A percentile compares a stretch with the other conserved stretches of the same genome.
Conservation (phyloP, 73 alveolate species). For the Tetrahymena thermophila region DNA sequence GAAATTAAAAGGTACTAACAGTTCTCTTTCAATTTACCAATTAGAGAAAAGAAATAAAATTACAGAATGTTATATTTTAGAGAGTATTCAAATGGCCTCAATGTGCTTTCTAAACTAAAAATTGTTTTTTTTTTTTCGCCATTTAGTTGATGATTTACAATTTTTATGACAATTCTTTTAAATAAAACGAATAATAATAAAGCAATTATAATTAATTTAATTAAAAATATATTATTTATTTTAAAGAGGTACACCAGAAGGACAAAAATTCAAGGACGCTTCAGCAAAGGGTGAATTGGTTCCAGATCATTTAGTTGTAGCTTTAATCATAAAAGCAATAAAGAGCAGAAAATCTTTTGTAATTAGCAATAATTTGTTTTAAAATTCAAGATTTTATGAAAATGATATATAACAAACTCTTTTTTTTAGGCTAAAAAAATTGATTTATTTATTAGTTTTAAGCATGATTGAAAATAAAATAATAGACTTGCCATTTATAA, state of each 20-base stretch:
- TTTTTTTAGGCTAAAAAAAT: too few relatives aligned
- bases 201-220: not conserved
- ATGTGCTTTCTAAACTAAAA: not conserved
- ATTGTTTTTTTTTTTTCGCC: not conserved
- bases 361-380: not conserved
- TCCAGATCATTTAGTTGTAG: not conserved
- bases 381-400: not conserved
- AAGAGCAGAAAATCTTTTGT: not conserved
- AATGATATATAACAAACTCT: not conserved
- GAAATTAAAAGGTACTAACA: constrained; percentile 39
- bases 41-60: not conserved
- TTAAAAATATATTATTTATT: not conserved
- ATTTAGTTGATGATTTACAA: too few relatives aligned
- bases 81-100: too few relatives aligned
- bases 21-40: not conserved
- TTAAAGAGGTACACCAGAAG: not conserved
- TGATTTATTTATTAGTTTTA: too few relatives aligned
- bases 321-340: not conserved
- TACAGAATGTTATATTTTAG: too few relatives aligned
- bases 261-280: not conserved
- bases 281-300: not conserved
- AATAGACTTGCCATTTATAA: not conserved
- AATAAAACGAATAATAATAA: not conserved
- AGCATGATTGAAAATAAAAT: too few relatives aligned
- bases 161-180: not conserved